Evolutionary conservation across 805 yeast species (phyloP).

Genomic region (Debaryomyces prosopidis): DNA sequence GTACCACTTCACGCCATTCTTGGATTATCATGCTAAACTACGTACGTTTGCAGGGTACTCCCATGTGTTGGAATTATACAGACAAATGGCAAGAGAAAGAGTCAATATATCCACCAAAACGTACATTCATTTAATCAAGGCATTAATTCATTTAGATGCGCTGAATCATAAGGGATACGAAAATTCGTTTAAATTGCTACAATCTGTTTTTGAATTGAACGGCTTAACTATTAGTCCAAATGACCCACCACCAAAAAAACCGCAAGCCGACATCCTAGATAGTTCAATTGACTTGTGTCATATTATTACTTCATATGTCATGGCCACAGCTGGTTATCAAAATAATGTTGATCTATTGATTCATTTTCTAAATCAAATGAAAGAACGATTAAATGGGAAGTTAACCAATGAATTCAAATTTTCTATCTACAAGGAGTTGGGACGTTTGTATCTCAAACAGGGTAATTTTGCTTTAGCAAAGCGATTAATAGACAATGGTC

Average conservation of each 20-base stretch:
- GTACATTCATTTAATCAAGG: conserved; percentile 30
- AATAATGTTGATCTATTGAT: conserved; percentile 25
- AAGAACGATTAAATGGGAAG: conserved; percentile 18
- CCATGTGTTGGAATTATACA: conserved; percentile 29
- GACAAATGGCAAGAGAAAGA: conserved; percentile 30
- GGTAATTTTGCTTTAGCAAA: conserved; percentile 22
- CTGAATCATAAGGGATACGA: conserved; percentile 11
- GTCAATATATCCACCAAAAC: conserved; percentile 26
- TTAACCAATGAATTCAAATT: conserved; percentile 23
- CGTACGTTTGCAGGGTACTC: conserved; percentile 19
- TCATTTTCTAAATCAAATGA: conserved; percentile 28
- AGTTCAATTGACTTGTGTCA: conserved; percentile 22
- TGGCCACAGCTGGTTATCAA: conserved; percentile 13
- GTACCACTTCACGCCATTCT: conserved; percentile 29
- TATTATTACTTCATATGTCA: conserved; percentile 25
- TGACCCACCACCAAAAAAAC: conserved; percentile 3
- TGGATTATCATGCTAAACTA: conserved; percentile 18
- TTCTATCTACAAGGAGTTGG: conserved; percentile 28
- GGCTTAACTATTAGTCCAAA: conserved; percentile 19
- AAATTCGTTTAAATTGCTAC: conserved; percentile 19
- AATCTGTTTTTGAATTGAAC: conserved; percentile 31
- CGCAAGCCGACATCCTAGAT: conserved; percentile 10
- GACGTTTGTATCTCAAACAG: conserved; percentile 23
- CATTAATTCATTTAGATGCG: conserved; percentile 22
- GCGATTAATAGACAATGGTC: conserved; percentile 24